Conservation (phyloP, 176 grass and related monocot genomes). For the Juncus inflexus region DNA sequence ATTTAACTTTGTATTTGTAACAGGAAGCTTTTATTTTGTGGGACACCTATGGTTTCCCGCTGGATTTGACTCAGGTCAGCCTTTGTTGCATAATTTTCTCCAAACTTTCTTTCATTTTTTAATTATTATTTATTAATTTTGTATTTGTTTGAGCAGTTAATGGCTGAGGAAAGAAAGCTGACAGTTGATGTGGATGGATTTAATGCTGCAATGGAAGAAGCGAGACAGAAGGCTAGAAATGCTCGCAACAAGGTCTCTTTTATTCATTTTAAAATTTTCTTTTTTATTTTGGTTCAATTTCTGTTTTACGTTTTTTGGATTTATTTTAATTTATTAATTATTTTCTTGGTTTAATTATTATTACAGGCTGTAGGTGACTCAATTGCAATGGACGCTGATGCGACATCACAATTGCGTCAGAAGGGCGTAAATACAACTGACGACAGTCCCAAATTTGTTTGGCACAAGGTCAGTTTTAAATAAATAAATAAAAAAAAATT, state of each 20-base stretch:
- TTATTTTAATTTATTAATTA: background rate
- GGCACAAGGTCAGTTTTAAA: constrained; percentile 50
- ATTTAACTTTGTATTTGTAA: background rate
- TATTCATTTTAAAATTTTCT: constrained; percentile 3
- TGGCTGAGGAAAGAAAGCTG: constrained; percentile 71
- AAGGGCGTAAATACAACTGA: constrained; percentile 61
- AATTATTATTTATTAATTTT: constrained; percentile 17
- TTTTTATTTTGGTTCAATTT: background rate
- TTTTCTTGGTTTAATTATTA: constrained; percentile 21
- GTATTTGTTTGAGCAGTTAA: constrained; percentile 44
- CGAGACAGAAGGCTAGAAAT: constrained; percentile 81
- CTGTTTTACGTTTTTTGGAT: too few relatives aligned
- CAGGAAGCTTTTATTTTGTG: constrained; percentile 96
- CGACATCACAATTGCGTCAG: constrained; percentile 58
- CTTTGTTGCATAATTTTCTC: constrained; percentile 11
- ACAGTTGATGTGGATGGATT: constrained; percentile 81
- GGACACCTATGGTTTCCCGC: constrained; percentile 91
- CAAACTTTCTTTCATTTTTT: constrained; percentile 13
- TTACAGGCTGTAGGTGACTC: constrained; percentile 50
- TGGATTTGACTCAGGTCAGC: constrained; percentile 96
- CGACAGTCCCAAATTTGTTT: constrained; percentile 74
- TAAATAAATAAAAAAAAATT: background rate
- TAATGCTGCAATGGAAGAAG: constrained; percentile 78
- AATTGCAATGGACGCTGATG: constrained; percentile 82
- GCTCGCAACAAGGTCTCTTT: constrained; percentile 64